phyloP scores from a whole-genome alignment of 768 basidiomycete species.

The Boletus rufocinnamomeus region DNA sequence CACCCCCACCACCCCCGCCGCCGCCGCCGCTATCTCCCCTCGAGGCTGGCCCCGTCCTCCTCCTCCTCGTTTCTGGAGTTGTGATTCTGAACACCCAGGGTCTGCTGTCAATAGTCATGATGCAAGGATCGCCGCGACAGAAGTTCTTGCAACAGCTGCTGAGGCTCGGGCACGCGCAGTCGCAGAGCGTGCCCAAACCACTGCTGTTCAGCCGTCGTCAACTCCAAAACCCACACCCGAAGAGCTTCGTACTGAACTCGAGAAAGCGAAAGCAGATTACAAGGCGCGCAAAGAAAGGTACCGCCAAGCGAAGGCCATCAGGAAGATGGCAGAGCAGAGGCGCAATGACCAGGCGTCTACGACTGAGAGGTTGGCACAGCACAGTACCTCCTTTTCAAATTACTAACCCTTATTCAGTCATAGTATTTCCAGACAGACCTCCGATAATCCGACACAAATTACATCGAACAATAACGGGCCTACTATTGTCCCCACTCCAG shows the following conservation, averaged over 20 bases:
- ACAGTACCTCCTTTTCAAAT: not conserved
- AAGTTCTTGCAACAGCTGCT: conserved; percentile 19
- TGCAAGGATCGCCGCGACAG: conserved; percentile 16
- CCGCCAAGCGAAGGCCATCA: conserved; percentile 55
- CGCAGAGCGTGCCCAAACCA: conserved; percentile 2
- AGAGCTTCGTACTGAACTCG: conserved; percentile 45
- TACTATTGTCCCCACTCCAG: conserved; percentile 7
- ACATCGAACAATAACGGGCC: conserved; percentile 2
- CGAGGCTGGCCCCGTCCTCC: conserved; percentile 31
- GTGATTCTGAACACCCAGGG: conserved; percentile 1
- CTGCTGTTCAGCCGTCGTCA: conserved; percentile 1
- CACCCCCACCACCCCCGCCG: no score
- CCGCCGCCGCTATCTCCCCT: no score
- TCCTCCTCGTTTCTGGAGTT: conserved; percentile 22
- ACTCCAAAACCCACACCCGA: conserved; percentile 16
- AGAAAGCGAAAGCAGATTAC: conserved; percentile 67
- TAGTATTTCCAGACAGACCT: conserved; percentile 31
- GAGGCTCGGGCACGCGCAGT: conserved; percentile 17
- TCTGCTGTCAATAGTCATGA: conserved; percentile 1
- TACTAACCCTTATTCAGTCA: conserved; percentile 8
- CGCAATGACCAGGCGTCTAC: conserved; percentile 20
- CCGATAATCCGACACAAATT: conserved; percentile 20
- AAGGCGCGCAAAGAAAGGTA: conserved; percentile 72
- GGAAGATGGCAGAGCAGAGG: conserved; percentile 41
- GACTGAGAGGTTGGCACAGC: conserved; percentile 29